Conservation (phyloP, 345 rosid species). For the Theobroma cacao region DNA sequence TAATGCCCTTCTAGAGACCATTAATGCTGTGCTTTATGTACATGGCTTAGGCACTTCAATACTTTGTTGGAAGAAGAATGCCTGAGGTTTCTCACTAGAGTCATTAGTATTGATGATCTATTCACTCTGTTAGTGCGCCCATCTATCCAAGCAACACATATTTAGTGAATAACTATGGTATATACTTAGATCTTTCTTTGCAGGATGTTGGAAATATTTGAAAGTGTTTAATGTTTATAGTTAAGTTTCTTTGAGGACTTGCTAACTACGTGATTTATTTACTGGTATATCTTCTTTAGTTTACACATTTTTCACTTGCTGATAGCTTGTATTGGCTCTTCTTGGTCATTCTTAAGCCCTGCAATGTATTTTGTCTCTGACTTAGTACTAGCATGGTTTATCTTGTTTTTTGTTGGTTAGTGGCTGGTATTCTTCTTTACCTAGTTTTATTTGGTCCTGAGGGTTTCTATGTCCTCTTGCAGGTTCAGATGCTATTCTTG, state of each 20-base stretch:
- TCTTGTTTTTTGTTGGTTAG: neutral
- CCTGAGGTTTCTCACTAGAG: neutral
- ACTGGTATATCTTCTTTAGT: neutral
- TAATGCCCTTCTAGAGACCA: neutral
- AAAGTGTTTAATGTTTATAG: neutral
- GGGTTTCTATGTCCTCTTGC: constrained; percentile 11
- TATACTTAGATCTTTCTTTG: neutral
- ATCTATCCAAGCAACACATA: neutral
- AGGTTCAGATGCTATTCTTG: constrained; percentile 59
- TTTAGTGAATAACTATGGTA: neutral
- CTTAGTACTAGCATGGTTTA: neutral
- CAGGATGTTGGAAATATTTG: neutral
- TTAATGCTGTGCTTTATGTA: neutral
- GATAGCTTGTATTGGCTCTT: neutral
- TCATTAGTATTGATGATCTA: too few species aligned
- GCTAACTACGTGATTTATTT: neutral
- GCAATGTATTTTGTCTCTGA: neutral
- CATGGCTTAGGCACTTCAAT: neutral
- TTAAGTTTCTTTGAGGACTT: neutral
- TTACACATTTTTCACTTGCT: neutral
- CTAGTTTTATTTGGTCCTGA: neutral
- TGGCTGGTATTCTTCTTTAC: neutral
- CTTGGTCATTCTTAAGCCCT: neutral
- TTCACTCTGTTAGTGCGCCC: neutral
- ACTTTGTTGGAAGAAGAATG: neutral